phyloP scores from a whole-genome alignment of 192 early-diverging fungal species.

The Coemansia reversa region DNA sequence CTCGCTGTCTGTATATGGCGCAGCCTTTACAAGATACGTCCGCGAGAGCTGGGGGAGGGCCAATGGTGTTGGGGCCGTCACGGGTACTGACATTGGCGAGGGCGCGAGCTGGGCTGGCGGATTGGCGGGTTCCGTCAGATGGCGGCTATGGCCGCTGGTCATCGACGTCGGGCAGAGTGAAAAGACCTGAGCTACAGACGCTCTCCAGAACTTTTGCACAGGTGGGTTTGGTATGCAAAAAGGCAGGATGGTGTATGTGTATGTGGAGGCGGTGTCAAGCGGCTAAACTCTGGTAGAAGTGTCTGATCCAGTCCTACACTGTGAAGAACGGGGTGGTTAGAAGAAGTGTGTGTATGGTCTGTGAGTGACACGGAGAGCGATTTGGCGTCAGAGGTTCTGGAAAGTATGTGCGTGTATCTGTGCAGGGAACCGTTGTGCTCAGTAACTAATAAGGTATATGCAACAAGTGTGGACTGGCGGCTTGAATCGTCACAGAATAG shows the following conservation, averaged over 20 bases:
- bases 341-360: too few relatives aligned
- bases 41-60: conserved; percentile 8
- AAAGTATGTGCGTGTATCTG: too few relatives aligned
- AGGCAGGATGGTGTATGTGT: neutral
- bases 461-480: too few relatives aligned
- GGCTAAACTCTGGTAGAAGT: too few relatives aligned
- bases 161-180: conserved; percentile 8
- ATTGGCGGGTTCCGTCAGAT: conserved; percentile 10
- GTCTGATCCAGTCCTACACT: too few relatives aligned
- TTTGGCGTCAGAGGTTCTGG: too few relatives aligned
- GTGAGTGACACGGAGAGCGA: too few relatives aligned
- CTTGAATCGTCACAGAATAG: too few relatives aligned
- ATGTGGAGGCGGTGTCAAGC: neutral
- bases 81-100: conserved; percentile 24
- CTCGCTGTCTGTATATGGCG: conserved; percentile 9
- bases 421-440: too few relatives aligned
- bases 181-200: neutral
- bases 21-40: neutral
- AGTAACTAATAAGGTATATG: too few relatives aligned
- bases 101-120: neutral
- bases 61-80: conserved; percentile 1
- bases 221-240: neutral
- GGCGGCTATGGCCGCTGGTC: conserved; percentile 6
- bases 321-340: too few relatives aligned
- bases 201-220: neutral